Evolutionary conservation across 2,329 filamentous ascomycete genomes (phyloP), one percentile per base, ranked within the genome.

Genomic region (Clonostachys byssicola): DNA sequence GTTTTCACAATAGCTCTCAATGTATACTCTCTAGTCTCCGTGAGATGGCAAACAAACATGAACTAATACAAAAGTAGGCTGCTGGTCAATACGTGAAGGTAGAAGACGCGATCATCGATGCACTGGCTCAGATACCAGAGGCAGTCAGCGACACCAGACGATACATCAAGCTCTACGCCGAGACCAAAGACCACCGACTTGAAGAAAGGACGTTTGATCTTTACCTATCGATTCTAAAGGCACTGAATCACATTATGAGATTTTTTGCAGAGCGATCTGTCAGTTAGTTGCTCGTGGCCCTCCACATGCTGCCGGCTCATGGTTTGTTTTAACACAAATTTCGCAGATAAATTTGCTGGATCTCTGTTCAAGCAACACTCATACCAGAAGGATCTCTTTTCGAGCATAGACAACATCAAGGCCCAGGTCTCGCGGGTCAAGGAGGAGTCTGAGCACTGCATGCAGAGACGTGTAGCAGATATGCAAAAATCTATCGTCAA

Each of bases 181-280:
- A 49, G n/a, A 47, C 42, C 12, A 40, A 38, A n/a, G 40, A 46
- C 34, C 50, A 52, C 5, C 16, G n/a, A 13, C 42, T 53, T 5
- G 52, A 53, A 34, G 18, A 44, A 17, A 18, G 44, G 13, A 48
- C 46, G 7, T 49, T 50, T 36, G 42, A 52, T 3, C 44, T 53
- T 6, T 52, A 42, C 23, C 45, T 43, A 5, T 40, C 52, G 3
- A 45, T 49, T 16, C n/a, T 52, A 14, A 34, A 42, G 13, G 16
- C 46, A 4, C 17, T 52, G 5, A 16, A 36, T n/a, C 49, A 49
- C 6, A 38, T 51, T 16, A 52, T 52, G 49, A 49, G 49, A 20
- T 52, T 52, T 17, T 49, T 52, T 18, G 47, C 44, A 4, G 51
- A 51, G 16, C 42, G 47, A n/a, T 45, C 39, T n/a, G 36, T 13